phyloP scores from a whole-genome alignment of 139 green algal species.

The Ettlia oleoabundans region DNA sequence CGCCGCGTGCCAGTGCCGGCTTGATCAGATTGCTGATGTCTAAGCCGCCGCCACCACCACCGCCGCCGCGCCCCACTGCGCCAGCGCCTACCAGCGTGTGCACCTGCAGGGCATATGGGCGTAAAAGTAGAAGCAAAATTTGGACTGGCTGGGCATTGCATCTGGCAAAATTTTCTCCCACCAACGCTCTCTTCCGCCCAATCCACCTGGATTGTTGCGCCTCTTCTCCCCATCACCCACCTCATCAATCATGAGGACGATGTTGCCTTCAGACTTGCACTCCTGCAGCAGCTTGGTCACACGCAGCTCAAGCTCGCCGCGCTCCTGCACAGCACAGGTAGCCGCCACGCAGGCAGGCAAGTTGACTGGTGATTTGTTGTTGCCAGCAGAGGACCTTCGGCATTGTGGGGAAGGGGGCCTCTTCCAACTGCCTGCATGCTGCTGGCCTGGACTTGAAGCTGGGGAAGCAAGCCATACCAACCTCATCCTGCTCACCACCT shows the following conservation, averaged over 20 bases:
- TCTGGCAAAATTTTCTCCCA: neutral
- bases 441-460: too few species aligned
- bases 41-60: constrained; percentile 86
- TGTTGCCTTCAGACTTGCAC: constrained; percentile 70
- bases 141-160: neutral
- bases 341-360: too few species aligned
- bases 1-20: constrained; percentile 83
- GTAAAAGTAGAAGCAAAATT: neutral
- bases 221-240: neutral
- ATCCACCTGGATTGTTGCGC: neutral
- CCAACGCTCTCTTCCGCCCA: neutral
- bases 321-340: constrained; percentile 82
- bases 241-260: constrained; percentile 95
- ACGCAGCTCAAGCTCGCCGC: constrained; percentile 95
- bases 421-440: too few species aligned
- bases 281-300: constrained; percentile 92
- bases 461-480: too few species aligned
- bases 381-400: too few species aligned
- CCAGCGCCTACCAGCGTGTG: constrained; percentile 96
- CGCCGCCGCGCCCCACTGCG: constrained; percentile 56
- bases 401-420: too few species aligned
- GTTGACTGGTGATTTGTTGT: too few species aligned
- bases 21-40: constrained; percentile 98
- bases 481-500: too few species aligned
- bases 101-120: constrained; percentile 53